Evolutionary conservation across 1,139 yeast genomes (phyloP).

Genomic region (Schwanniomyces etchellsii): DNA sequence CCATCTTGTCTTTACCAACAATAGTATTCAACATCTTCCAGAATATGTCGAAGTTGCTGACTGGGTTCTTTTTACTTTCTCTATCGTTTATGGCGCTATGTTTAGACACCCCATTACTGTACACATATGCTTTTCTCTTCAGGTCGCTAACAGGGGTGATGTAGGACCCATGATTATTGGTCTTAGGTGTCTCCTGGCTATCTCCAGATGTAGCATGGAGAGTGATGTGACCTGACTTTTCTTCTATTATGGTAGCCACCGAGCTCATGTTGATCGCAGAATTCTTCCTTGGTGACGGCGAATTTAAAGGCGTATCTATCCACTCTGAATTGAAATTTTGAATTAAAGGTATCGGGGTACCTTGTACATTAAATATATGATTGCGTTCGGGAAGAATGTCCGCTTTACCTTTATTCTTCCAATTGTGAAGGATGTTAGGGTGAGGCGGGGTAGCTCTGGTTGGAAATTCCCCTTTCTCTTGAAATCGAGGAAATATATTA

Average conservation of each 20-base stretch:
- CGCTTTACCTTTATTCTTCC: too few species aligned
- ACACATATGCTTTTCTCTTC: neutral
- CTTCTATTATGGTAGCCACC: constrained; percentile 2
- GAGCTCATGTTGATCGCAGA: constrained; percentile 4
- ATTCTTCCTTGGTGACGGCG: constrained; percentile 16
- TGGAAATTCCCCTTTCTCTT: too few species aligned
- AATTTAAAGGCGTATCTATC: constrained; percentile 25
- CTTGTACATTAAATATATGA: too few species aligned
- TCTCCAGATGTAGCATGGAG: neutral
- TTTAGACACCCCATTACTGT: neutral
- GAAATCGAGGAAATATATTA: too few species aligned
- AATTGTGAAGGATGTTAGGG: too few species aligned
- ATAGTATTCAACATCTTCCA: constrained; percentile 48
- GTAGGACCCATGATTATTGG: constrained; percentile 3
- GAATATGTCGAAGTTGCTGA: constrained; percentile 34
- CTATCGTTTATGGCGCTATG: neutral
- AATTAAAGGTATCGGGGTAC: constrained; percentile 13
- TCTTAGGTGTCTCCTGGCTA: constrained; percentile 7
- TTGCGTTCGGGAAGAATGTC: too few species aligned
- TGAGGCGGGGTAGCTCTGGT: too few species aligned
- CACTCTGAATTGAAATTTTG: constrained; percentile 32
- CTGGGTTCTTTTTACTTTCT: neutral
- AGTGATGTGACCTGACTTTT: neutral
- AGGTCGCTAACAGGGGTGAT: constrained; percentile 6
- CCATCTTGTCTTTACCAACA: constrained; percentile 66